Base-by-base conservation (phyloP, 2,329 filamentous ascomycete species). In the Graphium sp. region DNA sequence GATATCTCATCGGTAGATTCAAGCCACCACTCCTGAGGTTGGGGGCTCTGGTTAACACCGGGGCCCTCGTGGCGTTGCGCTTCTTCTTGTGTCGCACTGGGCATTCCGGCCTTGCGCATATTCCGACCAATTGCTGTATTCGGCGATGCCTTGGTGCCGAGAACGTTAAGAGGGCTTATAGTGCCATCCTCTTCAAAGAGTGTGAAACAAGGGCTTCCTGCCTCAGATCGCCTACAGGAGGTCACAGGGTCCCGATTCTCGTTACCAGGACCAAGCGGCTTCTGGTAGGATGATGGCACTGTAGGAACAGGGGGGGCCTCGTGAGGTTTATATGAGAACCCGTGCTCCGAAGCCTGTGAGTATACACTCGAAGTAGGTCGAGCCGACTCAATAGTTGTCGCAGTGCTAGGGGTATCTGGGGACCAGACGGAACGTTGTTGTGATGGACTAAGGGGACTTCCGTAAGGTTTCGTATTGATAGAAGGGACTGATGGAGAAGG, bases 171-270 rank as follows among this genome's bases (percentile, higher is more conserved):
- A 42, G 53, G 27, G 42, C 49, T 42, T 42, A 47, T 17, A 44
- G 51, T 58, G 13, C 66, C 65, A 35, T 80, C 75, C 42, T 81
- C 76, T 41, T 81, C 76, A 37, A 81, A 81, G 2, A 77, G 55
- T 1, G 76, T 81, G n/a, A n/a, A n/a, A 32, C 62, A 67, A 1
- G 70, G 68, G 1, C 70, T 75, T 22, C 53, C 56, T 5, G 53
- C 48, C 8, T 67, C 60, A 19, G 27, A 17, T 3, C 66, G 58
- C n/a, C 69, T 60, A 21, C 59, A 58, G 21, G 35, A 33, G 17
- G 49, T 46, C 6, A 53, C 50, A 35, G 50, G 56, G 15, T 56
- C 52, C 14, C 48, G 40, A 19, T 40, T 43, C 28, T 53, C 50
- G n/a, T n/a, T n/a, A n/a, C n/a, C n/a, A n/a, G n/a, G n/a, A n/a